Percentiles rank a stretch among this genome's conserved stretches.
These are phyloP conservation scores for Malus sieversii DNA, from an alignment of 306 rosid species.

Conservation along the genomic window DNA sequence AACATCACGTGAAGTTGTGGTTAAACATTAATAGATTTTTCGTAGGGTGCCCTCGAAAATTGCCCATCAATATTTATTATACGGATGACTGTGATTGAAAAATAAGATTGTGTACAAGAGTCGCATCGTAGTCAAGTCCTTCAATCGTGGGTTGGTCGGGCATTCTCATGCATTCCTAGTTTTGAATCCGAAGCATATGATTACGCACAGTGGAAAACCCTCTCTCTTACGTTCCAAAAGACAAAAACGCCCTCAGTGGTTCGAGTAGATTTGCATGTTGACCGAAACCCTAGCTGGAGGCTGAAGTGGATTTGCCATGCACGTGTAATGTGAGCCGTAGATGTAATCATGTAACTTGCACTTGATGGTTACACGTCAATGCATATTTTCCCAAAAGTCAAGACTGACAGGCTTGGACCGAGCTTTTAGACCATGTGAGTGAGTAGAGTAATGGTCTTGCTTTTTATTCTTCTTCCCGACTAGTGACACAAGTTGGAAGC, in stretches of 20 bases:
- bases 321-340: constrained; percentile 14
- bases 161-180: constrained; percentile 15
- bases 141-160: constrained; percentile 23
- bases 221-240: not conserved
- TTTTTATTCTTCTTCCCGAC: not conserved
- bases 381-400: constrained; percentile 12
- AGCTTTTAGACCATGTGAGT: not conserved
- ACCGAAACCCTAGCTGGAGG: not conserved
- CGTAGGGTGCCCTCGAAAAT: not conserved
- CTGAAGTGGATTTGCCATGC: constrained; percentile 16
- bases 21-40: no score
- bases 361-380: constrained; percentile 16
- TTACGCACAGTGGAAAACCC: not conserved
- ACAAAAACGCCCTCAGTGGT: not conserved
- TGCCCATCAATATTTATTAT: not conserved
- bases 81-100: not conserved
- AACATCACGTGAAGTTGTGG: no score
- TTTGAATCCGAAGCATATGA: not conserved
- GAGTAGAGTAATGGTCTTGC: not conserved
- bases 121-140: constrained; percentile 32
- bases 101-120: constrained; percentile 4
- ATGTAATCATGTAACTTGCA: not conserved
- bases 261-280: not conserved
- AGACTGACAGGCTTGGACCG: constrained; percentile 11
- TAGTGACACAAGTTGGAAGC: not conserved